Evolutionary conservation across 2,329 filamentous ascomycete genomes (phyloP).

Genomic region (Ophiostoma ulmi): DNA sequence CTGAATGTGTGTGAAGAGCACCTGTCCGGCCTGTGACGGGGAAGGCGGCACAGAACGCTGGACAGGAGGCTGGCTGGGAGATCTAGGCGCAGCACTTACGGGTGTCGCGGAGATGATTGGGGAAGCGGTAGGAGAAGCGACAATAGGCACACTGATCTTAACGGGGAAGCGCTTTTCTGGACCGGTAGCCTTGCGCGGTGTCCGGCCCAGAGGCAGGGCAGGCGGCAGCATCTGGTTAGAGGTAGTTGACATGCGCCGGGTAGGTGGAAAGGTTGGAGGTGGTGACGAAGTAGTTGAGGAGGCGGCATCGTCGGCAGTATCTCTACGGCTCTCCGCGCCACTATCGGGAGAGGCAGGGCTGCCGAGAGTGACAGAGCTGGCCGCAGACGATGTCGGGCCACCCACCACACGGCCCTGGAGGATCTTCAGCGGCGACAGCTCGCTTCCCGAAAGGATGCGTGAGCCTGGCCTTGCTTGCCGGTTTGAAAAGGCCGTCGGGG

Average conservation of each 20-base stretch:
- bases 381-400: conserved; percentile 24
- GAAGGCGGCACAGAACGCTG: conserved; percentile 24
- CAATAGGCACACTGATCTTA: conserved; percentile 43
- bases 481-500: conserved; percentile 21
- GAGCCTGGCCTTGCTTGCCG: conserved; percentile 32
- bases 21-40: conserved; percentile 18
- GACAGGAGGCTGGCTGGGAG: conserved; percentile 12
- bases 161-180: conserved; percentile 59
- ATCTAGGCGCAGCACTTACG: conserved; percentile 1
- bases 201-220: conserved; percentile 36
- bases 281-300: conserved; percentile 25
- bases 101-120: neutral
- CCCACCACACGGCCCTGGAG: conserved; percentile 34
- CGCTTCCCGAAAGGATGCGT: conserved; percentile 52
- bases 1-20: conserved; percentile 26
- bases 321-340: conserved; percentile 26
- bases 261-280: conserved; percentile 24
- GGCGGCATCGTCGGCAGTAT: conserved; percentile 16
- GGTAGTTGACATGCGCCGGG: conserved; percentile 19
- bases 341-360: conserved; percentile 27
- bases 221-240: conserved; percentile 32
- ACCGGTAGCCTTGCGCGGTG: conserved; percentile 43
- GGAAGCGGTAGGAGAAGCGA: conserved; percentile 16
- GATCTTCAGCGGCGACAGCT: conserved; percentile 55
- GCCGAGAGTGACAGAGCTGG: conserved; percentile 25